Evolutionary conservation across 1,139 yeast species (phyloP).

Genomic region (Fermentozyma sake): DNA sequence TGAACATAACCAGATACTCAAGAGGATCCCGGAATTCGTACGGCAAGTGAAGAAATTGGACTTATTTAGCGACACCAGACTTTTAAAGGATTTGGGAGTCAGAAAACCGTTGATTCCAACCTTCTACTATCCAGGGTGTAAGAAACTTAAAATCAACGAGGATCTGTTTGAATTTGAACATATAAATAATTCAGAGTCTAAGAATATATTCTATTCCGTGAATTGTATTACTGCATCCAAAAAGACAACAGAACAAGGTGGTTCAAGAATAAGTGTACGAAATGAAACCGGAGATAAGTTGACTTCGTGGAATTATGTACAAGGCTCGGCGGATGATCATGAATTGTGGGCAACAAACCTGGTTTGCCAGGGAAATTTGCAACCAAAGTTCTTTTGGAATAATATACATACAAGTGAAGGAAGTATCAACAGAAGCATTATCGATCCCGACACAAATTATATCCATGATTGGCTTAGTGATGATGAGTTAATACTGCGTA

Average conservation of each 20-base stretch:
- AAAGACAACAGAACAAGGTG: slow-evolving; percentile 32
- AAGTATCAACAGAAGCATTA: slow-evolving; percentile 4
- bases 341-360: slow-evolving; percentile 70
- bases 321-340: slow-evolving; percentile 93
- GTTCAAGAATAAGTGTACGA: slow-evolving; percentile 1
- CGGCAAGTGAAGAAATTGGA: slow-evolving; percentile 36
- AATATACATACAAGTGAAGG: slow-evolving; percentile 12
- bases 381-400: slow-evolving; percentile 58
- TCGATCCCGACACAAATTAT: slow-evolving; percentile 26
- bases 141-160: slow-evolving; percentile 13
- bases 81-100: slow-evolving; percentile 21
- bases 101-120: slow-evolving; percentile 57
- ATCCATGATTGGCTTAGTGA: slow-evolving; percentile 35
- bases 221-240: slow-evolving; percentile 62
- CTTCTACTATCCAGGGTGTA: slow-evolving; percentile 66
- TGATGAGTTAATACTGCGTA: slow-evolving; percentile 3
- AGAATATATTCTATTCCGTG: slow-evolving; percentile 13
- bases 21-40: slow-evolving; percentile 48
- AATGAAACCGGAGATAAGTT: not conserved
- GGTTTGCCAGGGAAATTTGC: slow-evolving; percentile 35
- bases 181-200: too few species aligned
- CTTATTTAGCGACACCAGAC: slow-evolving; percentile 27
- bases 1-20: slow-evolving; percentile 53
- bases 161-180: too few species aligned
- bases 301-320: slow-evolving; percentile 52